These are phyloP conservation scores for Oropetium thomaeum DNA, from an alignment of 176 grass and related monocot genomes.

Conservation along the genomic window DNA sequence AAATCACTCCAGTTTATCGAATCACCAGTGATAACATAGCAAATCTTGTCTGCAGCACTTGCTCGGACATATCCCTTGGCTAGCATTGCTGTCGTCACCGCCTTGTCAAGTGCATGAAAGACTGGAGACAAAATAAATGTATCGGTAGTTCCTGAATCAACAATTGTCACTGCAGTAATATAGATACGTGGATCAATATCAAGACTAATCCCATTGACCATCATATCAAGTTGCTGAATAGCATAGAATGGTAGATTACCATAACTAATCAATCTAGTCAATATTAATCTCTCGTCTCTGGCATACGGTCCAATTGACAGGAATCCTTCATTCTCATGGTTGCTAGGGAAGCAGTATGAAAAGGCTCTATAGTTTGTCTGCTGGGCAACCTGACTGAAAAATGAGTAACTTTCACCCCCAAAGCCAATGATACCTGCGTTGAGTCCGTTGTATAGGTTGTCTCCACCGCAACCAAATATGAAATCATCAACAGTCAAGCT, in stretches of 20 bases:
- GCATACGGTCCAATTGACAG: constrained; percentile 22
- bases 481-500: neutral
- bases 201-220: constrained; percentile 11
- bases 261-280: neutral
- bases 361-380: constrained; percentile 11
- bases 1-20: neutral
- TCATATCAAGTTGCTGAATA: constrained; percentile 16
- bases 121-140: constrained; percentile 17
- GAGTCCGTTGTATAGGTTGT: neutral
- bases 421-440: constrained; percentile 23
- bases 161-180: neutral
- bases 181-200: constrained; percentile 11
- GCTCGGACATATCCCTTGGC: constrained; percentile 10
- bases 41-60: neutral
- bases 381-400: constrained; percentile 25
- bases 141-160: constrained; percentile 16
- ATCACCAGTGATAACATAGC: neutral
- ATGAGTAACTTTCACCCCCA: constrained; percentile 18
- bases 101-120: constrained; percentile 7
- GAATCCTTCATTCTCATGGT: neutral
- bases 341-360: constrained; percentile 27
- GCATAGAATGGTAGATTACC: neutral
- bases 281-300: neutral
- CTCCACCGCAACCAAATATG: constrained; percentile 24
- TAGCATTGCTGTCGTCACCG: neutral